These are phyloP conservation scores for Xylaria sp. DNA, from an alignment of 495 filamentous ascomycete species.

Conservation along the genomic window DNA sequence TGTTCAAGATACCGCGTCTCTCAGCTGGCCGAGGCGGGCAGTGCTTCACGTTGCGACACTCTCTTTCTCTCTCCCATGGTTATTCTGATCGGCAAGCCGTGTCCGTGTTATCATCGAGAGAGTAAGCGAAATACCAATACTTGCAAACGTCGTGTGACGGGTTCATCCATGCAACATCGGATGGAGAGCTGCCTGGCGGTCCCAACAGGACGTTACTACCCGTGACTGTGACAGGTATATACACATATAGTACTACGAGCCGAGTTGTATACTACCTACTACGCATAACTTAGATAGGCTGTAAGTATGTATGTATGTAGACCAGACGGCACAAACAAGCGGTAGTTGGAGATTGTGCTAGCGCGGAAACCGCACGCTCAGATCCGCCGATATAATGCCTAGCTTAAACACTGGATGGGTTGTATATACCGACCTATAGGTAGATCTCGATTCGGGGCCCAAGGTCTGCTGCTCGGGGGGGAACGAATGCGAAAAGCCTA, in stretches of 20 bases:
- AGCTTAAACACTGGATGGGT: background rate
- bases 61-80: background rate
- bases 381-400: slow-evolving; percentile 14
- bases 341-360: slow-evolving; percentile 4
- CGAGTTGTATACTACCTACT: background rate
- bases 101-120: slow-evolving; percentile 17
- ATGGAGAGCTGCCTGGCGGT: slow-evolving; percentile 17
- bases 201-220: slow-evolving; percentile 10
- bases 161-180: slow-evolving; percentile 17
- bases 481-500: background rate
- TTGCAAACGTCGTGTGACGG: slow-evolving; percentile 14
- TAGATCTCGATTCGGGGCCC: background rate
- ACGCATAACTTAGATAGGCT: too few relatives aligned
- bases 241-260: slow-evolving; percentile 12
- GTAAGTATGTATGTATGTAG: too few relatives aligned
- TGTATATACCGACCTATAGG: slow-evolving; percentile 8
- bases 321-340: slow-evolving; percentile 16
- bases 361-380: slow-evolving; percentile 5
- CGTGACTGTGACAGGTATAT: too few relatives aligned
- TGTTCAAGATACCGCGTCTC: background rate
- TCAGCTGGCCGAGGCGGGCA: slow-evolving; percentile 7
- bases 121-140: background rate
- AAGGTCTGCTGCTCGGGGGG: background rate
- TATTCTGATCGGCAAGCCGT: background rate
- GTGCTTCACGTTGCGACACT: background rate